Evolutionary conservation across 805 yeast genomes (phyloP).

Genomic region (Wickerhamomyces hampshirensis): DNA sequence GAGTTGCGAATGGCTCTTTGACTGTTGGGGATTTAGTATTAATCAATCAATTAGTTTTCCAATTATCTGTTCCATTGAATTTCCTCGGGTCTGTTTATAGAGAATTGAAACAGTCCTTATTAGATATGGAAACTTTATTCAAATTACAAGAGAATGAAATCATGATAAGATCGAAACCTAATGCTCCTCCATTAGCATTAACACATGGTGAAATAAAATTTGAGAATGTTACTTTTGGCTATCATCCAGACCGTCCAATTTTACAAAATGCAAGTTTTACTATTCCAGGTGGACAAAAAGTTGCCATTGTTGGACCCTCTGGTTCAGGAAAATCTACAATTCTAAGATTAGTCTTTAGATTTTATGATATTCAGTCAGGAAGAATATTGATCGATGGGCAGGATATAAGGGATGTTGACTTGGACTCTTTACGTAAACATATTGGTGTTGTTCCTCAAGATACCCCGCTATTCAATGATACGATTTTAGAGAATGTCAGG

Average conservation of each 20-base stretch:
- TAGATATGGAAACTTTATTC: constrained; percentile 95
- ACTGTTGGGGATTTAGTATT: constrained; percentile 94
- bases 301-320: constrained; percentile 94
- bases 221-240: constrained; percentile 91
- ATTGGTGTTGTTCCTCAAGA: constrained; percentile 98
- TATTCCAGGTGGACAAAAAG: constrained; percentile 86
- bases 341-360: constrained; percentile 76
- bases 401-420: constrained; percentile 68
- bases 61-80: constrained; percentile 89
- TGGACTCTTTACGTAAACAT: constrained; percentile 66
- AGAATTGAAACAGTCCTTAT: constrained; percentile 84
- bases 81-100: constrained; percentile 94
- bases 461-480: constrained; percentile 90
- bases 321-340: constrained; percentile 96
- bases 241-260: constrained; percentile 85
- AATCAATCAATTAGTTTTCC: constrained; percentile 94
- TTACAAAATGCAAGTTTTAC: constrained; percentile 74
- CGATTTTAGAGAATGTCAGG: constrained; percentile 80
- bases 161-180: constrained; percentile 53
- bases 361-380: constrained; percentile 80
- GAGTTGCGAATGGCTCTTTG: constrained; percentile 76
- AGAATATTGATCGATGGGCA: constrained; percentile 83
- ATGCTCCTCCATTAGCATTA: constrained; percentile 58
- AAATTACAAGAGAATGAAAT: constrained; percentile 75
- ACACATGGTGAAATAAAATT: constrained; percentile 64